Conservation (phyloP, 257 asterid genomes). For the Nyctanthes arbortristis region DNA sequence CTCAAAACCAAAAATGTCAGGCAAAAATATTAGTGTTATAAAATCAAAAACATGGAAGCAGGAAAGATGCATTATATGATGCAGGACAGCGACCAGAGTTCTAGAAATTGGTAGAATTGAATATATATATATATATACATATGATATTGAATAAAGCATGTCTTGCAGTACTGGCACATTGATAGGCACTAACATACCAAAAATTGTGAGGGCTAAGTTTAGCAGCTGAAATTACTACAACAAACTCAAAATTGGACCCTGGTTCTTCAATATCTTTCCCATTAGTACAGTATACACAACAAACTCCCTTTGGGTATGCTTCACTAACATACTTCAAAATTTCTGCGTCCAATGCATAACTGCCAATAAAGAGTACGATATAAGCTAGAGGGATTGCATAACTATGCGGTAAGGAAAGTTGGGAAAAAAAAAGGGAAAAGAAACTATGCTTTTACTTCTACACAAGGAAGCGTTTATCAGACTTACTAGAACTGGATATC, state of each 20-base stretch:
- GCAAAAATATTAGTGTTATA: too few species aligned
- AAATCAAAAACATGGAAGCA: too few species aligned
- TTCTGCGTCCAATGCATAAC: constrained; percentile 88
- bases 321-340: constrained; percentile 78
- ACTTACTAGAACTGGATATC: neutral
- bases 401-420: constrained; percentile 10
- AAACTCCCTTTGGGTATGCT: constrained; percentile 84
- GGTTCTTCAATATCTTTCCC: constrained; percentile 90
- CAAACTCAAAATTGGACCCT: constrained; percentile 86
- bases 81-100: constrained; percentile 23
- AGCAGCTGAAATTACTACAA: constrained; percentile 87
- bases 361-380: constrained; percentile 34
- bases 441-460: neutral
- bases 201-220: constrained; percentile 94
- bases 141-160: constrained; percentile 1
- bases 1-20: too few species aligned
- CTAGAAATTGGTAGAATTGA: too few species aligned
- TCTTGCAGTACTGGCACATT: constrained; percentile 10
- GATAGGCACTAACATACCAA: constrained; percentile 53
- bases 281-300: constrained; percentile 74
- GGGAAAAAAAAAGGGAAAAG: neutral
- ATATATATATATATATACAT: too few species aligned
- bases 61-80: constrained; percentile 15
- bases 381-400: constrained; percentile 22
- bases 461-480: constrained; percentile 7